A percentile compares a stretch with the other conserved stretches of the same genome.
Conservation (phyloP, 2,329 filamentous ascomycete species). For the Leptoxyphium fumago region DNA sequence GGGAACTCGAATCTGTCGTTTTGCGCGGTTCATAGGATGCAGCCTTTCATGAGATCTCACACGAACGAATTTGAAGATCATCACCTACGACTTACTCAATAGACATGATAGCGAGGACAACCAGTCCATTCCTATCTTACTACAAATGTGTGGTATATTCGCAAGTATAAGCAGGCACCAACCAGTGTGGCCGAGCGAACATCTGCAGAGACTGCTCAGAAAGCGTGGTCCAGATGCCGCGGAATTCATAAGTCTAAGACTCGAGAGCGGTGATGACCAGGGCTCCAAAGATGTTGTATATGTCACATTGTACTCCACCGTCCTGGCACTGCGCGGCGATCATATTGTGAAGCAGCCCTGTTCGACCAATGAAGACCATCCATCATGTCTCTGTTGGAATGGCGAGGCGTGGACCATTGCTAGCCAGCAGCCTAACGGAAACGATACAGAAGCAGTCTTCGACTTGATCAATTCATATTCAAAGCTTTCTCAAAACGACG, state of each 20-base stretch:
- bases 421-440: slow-evolving; percentile 46
- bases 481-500: not conserved
- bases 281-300: slow-evolving; percentile 16
- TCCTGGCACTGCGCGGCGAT: slow-evolving; percentile 75
- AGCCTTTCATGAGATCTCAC: no score
- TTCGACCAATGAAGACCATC: not conserved
- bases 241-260: not conserved
- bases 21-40: no score
- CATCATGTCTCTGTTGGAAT: slow-evolving; percentile 67
- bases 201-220: slow-evolving; percentile 10
- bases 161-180: slow-evolving; percentile 15
- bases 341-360: slow-evolving; percentile 59
- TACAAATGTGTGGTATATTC: slow-evolving; percentile 22
- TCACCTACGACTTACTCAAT: no score
- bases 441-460: slow-evolving; percentile 65
- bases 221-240: slow-evolving; percentile 18
- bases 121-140: no score
- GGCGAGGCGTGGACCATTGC: slow-evolving; percentile 80
- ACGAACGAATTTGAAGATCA: no score
- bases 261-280: slow-evolving; percentile 1
- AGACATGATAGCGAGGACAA: no score
- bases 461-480: slow-evolving; percentile 20
- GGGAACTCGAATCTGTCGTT: no score
- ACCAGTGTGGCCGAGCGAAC: slow-evolving; percentile 9
- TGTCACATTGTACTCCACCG: slow-evolving; percentile 63